Evolutionary conservation across 371 early-diverging fungal genomes (phyloP).

Genomic region (Syncephalastrum contaminatum): DNA sequence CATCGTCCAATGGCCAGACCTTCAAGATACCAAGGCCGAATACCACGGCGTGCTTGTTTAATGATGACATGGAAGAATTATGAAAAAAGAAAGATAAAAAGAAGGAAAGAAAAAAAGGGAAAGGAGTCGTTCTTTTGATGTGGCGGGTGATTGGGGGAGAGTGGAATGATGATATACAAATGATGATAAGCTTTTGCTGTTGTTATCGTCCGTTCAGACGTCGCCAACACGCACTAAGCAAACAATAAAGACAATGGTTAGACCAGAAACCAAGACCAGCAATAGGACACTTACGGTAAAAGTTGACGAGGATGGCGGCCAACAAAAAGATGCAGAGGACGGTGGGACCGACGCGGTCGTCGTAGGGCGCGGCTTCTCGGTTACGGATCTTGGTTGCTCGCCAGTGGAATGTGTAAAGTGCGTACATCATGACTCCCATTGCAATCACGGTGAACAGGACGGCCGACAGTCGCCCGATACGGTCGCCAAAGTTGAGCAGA

Average conservation of each 20-base stretch:
- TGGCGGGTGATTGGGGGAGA: background rate
- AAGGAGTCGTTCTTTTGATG: background rate
- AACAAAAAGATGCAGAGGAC: slow-evolving; percentile 53
- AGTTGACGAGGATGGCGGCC: slow-evolving; percentile 78
- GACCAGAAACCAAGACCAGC: background rate
- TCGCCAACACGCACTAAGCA: background rate
- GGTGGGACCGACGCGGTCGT: slow-evolving; percentile 57
- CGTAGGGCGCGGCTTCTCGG: slow-evolving; percentile 55
- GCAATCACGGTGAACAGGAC: slow-evolving; percentile 77
- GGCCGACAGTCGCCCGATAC: slow-evolving; percentile 65
- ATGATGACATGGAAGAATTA: slow-evolving; percentile 1
- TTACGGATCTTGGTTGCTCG: slow-evolving; percentile 66
- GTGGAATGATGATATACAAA: slow-evolving; percentile 1
- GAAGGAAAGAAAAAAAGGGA: background rate
- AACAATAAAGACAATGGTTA: slow-evolving; percentile 4
- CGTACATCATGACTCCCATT: slow-evolving; percentile 71
- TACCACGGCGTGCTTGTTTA: slow-evolving; percentile 77
- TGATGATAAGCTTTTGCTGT: slow-evolving; percentile 6
- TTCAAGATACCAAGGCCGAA: slow-evolving; percentile 67
- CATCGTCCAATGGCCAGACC: slow-evolving; percentile 88
- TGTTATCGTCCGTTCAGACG: background rate
- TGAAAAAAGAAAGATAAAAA: background rate
- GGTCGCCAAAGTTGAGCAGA: slow-evolving; percentile 76
- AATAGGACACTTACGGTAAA: slow-evolving; percentile 71
- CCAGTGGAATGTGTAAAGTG: slow-evolving; percentile 82